phyloP scores from a whole-genome alignment of 345 rosid species.

The Turritis glabra region DNA sequence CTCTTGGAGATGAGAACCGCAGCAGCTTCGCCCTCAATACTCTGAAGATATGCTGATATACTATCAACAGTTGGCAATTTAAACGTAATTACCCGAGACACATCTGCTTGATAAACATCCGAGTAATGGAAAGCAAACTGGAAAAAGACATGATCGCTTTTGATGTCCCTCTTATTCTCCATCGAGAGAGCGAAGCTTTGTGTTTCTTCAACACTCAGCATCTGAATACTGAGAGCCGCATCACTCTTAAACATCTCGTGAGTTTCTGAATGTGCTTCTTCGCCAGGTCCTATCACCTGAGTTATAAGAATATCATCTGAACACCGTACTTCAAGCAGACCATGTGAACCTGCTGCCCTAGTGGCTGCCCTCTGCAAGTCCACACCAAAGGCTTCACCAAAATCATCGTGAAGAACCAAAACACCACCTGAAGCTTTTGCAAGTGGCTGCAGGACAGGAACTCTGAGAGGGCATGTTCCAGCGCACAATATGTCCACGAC shows the following conservation, averaged over 20 bases:
- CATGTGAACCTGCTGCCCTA: conserved; percentile 83
- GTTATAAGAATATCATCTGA: conserved; percentile 88
- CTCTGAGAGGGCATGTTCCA: conserved; percentile 94
- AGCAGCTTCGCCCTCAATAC: conserved; percentile 84
- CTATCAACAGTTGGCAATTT: conserved; percentile 85
- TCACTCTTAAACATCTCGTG: conserved; percentile 73
- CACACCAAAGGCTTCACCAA: conserved; percentile 98
- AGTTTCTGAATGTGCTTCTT: conserved; percentile 79
- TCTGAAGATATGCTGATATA: conserved; percentile 76
- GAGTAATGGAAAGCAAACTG: conserved; percentile 82
- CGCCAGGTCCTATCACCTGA: conserved; percentile 97
- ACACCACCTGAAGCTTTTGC: conserved; percentile 96
- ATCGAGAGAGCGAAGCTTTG: conserved; percentile 85
- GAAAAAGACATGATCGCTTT: conserved; percentile 65
- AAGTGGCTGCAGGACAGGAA: conserved; percentile 89
- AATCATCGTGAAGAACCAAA: conserved; percentile 94
- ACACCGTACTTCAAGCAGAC: conserved; percentile 88
- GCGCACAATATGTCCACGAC: conserved; percentile 95
- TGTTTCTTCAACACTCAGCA: conserved; percentile 92
- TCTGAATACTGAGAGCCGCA: conserved; percentile 65
- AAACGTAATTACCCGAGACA: conserved; percentile 80
- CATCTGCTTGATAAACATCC: conserved; percentile 84
- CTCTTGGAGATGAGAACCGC: conserved; percentile 90
- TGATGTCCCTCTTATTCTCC: conserved; percentile 86
- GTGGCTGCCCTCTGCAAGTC: conserved; percentile 92